phyloP scores from a whole-genome alignment of 2,329 filamentous ascomycete genomes.

The Xylaria sp. region DNA sequence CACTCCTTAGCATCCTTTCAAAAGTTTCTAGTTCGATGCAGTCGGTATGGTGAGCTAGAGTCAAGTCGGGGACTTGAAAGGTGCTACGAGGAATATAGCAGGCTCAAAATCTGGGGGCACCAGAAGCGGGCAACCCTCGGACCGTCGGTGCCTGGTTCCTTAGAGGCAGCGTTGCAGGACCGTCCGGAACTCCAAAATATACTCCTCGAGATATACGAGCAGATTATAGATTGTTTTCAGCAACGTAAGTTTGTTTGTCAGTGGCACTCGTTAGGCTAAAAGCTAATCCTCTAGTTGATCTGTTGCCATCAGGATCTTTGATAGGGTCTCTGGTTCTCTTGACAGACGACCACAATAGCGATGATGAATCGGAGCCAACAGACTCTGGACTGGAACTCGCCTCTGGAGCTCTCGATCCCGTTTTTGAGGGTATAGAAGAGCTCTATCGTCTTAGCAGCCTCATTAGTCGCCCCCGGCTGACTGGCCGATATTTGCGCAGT shows the following conservation, averaged over 20 bases:
- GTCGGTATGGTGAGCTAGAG: not conserved
- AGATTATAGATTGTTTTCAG: not conserved
- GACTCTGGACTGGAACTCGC: not conserved
- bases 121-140: not conserved
- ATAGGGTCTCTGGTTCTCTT: not conserved
- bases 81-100: constrained; percentile 17
- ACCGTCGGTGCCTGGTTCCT: not conserved
- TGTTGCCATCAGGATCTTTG: not conserved
- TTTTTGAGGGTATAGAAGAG: constrained; percentile 12
- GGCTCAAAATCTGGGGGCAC: constrained; percentile 15
- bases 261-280: not conserved
- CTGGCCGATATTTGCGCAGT: not conserved
- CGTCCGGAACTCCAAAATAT: not conserved
- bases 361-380: not conserved
- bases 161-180: not conserved
- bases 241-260: constrained; percentile 5
- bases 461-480: constrained; percentile 1
- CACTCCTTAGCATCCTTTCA: not conserved
- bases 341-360: not conserved
- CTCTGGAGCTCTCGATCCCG: not conserved
- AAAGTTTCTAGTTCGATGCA: not conserved
- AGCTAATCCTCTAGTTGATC: not conserved
- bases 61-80: not conserved
- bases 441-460: constrained; percentile 11
- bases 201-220: constrained; percentile 8